Evolutionary conservation across 1,139 yeast genomes (phyloP).

Genomic region (Yamadazyma sp.): DNA sequence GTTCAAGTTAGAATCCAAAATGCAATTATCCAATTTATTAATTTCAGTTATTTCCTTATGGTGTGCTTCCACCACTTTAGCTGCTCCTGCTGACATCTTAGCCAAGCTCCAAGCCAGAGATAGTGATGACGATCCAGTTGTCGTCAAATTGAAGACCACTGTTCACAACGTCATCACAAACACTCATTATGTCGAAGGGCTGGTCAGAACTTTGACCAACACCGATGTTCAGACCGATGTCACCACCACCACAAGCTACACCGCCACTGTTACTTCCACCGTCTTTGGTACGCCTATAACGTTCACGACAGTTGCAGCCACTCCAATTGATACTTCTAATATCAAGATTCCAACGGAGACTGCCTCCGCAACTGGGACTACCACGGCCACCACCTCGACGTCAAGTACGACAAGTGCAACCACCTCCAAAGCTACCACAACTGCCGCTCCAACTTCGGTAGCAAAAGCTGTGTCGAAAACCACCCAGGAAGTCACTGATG

Average conservation of each 20-base stretch:
- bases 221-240: conserved; percentile 31
- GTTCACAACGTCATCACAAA: conserved; percentile 36
- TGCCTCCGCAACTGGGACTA: conserved; percentile 38
- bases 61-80: conserved; percentile 24
- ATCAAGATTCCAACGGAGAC: conserved; percentile 30
- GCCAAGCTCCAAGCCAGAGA: conserved; percentile 26
- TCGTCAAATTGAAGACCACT: conserved; percentile 39
- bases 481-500: conserved; percentile 11
- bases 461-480: conserved; percentile 11
- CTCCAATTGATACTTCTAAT: conserved; percentile 26
- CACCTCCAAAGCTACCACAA: conserved; percentile 8
- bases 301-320: conserved; percentile 38
- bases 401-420: conserved; percentile 29
- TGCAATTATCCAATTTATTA: conserved; percentile 35
- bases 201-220: conserved; percentile 32
- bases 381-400: conserved; percentile 34
- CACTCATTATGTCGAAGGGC: conserved; percentile 32
- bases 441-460: conserved; percentile 11
- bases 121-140: conserved; percentile 32
- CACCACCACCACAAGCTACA: conserved; percentile 42
- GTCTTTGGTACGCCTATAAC: conserved; percentile 42
- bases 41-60: conserved; percentile 20
- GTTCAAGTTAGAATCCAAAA: conserved; percentile 15
- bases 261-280: conserved; percentile 48
- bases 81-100: conserved; percentile 29